These are phyloP conservation scores for Russula griseocarnosa DNA, from an alignment of 768 basidiomycete genomes.

Conservation along the genomic window DNA sequence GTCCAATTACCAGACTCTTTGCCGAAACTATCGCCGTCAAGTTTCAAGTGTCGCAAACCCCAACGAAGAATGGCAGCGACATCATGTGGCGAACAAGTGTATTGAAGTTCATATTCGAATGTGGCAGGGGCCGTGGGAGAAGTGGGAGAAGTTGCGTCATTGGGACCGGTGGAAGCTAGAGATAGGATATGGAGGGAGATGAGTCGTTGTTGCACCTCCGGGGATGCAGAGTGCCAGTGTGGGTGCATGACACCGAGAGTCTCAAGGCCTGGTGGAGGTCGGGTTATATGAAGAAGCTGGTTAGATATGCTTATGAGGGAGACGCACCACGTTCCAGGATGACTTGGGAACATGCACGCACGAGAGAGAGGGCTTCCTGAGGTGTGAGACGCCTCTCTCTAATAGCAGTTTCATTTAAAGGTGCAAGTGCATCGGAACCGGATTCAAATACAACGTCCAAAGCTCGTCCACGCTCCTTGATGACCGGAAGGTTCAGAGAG, in stretches of 20 bases:
- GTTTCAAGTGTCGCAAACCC: conserved; percentile 69
- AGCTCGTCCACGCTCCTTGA: conserved; percentile 47
- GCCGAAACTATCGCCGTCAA: conserved; percentile 59
- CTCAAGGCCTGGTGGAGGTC: conserved; percentile 56
- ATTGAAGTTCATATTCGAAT: conserved; percentile 63
- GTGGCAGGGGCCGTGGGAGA: conserved; percentile 44
- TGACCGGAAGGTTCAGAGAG: conserved; percentile 56
- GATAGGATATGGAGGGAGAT: conserved; percentile 71
- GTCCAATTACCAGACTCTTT: conserved; percentile 42
- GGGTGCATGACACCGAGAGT: conserved; percentile 82
- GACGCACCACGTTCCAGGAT: conserved; percentile 60
- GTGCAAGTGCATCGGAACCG: conserved; percentile 46
- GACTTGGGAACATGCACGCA: conserved; percentile 64
- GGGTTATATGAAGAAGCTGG: background rate
- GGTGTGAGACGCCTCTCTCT: conserved; percentile 57
- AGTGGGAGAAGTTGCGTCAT: conserved; percentile 50
- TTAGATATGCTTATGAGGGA: conserved; percentile 18
- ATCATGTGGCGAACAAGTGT: conserved; percentile 67
- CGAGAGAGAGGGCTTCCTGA: conserved; percentile 56
- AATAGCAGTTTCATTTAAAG: conserved; percentile 52
- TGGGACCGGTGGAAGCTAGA: conserved; percentile 45
- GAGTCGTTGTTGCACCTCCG: conserved; percentile 60
- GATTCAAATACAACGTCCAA: conserved; percentile 59
- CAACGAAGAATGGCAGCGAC: conserved; percentile 77
- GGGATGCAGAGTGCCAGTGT: conserved; percentile 76